These are phyloP conservation scores for Colletotrichum filicis DNA, from an alignment of 2,329 filamentous ascomycete species.

Conservation along the genomic window DNA sequence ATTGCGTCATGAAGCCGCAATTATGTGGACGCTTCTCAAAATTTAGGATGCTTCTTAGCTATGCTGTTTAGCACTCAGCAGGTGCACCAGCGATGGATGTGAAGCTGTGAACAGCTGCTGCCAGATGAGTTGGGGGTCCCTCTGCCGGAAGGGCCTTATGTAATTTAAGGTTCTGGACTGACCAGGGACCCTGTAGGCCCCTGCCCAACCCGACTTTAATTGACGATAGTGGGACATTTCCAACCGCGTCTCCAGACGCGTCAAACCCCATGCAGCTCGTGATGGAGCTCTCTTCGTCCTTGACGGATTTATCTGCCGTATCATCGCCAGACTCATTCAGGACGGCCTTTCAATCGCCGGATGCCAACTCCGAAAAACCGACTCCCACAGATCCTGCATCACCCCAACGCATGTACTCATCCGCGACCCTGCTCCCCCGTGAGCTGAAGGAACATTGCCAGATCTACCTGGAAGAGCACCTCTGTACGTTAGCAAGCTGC, in stretches of 20 bases:
- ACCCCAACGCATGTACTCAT: neutral
- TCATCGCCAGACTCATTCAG: conserved; percentile 25
- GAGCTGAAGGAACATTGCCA: conserved; percentile 74
- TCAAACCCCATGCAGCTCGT: conserved; percentile 22
- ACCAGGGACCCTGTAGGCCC: neutral
- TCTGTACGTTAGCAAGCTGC: conserved; percentile 61
- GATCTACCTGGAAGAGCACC: conserved; percentile 80
- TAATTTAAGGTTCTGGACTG: neutral
- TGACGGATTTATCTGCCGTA: conserved; percentile 6
- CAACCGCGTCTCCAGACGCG: conserved; percentile 30
- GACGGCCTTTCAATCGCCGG: conserved; percentile 25
- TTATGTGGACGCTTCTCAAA: too few relatives aligned
- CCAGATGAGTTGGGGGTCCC: too few relatives aligned
- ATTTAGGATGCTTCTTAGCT: too few relatives aligned
- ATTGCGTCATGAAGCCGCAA: too few relatives aligned
- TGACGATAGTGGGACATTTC: conserved; percentile 14
- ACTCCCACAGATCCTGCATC: neutral
- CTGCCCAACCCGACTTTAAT: conserved; percentile 18
- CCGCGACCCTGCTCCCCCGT: conserved; percentile 65
- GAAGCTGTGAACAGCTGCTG: neutral
- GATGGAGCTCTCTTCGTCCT: neutral
- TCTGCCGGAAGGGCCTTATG: neutral
- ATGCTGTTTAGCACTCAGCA: neutral
- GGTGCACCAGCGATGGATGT: neutral
- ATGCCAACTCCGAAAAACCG: neutral